Percentiles rank a stretch among this genome's conserved stretches.
Conservation (phyloP, 2,329 filamentous ascomycete genomes). For the Plenodomus lindquistii region DNA sequence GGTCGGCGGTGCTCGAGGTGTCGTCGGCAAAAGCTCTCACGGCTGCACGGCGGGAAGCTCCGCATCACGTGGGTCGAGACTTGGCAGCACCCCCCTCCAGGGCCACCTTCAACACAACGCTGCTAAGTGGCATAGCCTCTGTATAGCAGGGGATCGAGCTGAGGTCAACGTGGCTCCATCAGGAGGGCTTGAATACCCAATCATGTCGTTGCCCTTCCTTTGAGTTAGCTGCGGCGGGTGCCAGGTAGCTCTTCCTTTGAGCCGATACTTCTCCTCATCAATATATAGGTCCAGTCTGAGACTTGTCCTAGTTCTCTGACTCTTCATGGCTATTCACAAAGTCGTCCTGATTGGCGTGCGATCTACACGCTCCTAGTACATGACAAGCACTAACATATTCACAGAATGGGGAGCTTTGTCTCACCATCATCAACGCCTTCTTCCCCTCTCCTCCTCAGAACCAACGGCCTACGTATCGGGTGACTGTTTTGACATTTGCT, state of each 20-base stretch:
- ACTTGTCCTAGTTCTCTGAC: not conserved
- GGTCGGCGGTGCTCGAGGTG: slow-evolving; percentile 26
- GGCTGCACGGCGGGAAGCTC: slow-evolving; percentile 25
- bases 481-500: slow-evolving; percentile 33
- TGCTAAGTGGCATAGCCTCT: no score
- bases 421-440: slow-evolving; percentile 30
- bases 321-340: slow-evolving; percentile 23
- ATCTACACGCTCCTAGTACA: not conserved
- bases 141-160: no score
- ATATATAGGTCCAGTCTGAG: not conserved
- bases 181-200: no score
- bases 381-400: slow-evolving; percentile 5
- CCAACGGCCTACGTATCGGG: slow-evolving; percentile 6
- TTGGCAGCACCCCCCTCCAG: no score
- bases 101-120: no score
- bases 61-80: slow-evolving; percentile 22
- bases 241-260: slow-evolving; percentile 23
- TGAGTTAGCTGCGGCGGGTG: no score
- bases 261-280: slow-evolving; percentile 8
- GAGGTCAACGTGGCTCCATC: no score
- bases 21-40: slow-evolving; percentile 38
- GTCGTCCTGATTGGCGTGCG: slow-evolving; percentile 34
- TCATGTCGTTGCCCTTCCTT: no score
- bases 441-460: slow-evolving; percentile 2
- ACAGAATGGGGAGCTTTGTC: slow-evolving; percentile 30